Evolutionary conservation across 2,329 filamentous ascomycete species (phyloP), one percentile per base, ranked within the genome.

Genomic region (Colletotrichum sp.): DNA sequence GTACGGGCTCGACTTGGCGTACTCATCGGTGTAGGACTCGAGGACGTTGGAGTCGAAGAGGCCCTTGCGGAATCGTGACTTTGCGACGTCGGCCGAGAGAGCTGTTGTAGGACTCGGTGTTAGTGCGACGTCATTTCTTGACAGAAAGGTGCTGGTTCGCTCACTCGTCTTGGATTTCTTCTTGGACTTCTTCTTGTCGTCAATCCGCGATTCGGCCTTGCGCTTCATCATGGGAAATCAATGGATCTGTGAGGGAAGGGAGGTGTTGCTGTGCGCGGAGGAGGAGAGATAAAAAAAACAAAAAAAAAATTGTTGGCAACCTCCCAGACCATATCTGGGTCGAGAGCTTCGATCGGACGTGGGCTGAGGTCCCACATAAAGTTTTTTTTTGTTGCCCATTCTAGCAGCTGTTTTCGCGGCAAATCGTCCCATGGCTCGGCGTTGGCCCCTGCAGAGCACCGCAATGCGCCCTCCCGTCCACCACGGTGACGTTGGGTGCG

Each of bases 1-100:
- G 89, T 99, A 99, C 7, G 93, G 93, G 21, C 88, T 84, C 12
- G 94, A 95, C 9, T 86, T 81, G 70, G 92, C 90, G 83, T 95
- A 95, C 78, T 90, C 88, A 24, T 86, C 81, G 12, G 90, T 91
- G 84, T 95, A 94, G 39, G 88, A 83, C 73, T 89, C 80, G 75
- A 94, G 88, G 39, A 91, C 88, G 28, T 89, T 80, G 70, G 89
- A 83, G 79, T 93, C 90, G 82, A 95, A 95, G 52, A 95, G 90
- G 7, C 91, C 92, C 69, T 89, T 87, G 71, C 92, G 90, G 83
- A 95, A 95, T 60, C 92, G 88, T 76, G 88, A 84, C 79, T 89
- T 87, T 68, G 91, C 88, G 66, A 90, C 89, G 18, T 89, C 85
- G 67, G 85, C 81, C 72, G 84, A 85, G 78, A 91, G 83, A 72